A percentile compares a stretch with the other conserved stretches of the same genome.
phyloP scores from a whole-genome alignment of 225 moss, liverwort and hornwort species.

The Physcomitrium patens region DNA sequence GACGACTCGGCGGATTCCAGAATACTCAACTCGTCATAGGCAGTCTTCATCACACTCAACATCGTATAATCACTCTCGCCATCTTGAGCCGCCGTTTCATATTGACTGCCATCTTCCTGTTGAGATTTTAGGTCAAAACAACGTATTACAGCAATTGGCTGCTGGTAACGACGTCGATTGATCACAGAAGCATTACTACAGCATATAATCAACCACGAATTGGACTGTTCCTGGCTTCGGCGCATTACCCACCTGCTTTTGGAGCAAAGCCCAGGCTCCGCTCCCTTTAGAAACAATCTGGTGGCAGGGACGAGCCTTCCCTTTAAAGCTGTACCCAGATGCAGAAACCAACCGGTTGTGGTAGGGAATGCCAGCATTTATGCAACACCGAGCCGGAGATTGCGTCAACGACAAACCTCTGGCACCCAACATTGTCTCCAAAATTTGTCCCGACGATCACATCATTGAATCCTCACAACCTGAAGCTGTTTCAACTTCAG shows the following conservation, averaged over 20 bases:
- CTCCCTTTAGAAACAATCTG: not conserved
- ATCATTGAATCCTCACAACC: too few species aligned
- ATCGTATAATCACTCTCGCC: constrained; percentile 35
- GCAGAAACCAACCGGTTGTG: constrained; percentile 12
- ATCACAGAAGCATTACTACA: not conserved
- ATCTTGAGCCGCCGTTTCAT: not conserved
- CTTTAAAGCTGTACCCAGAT: constrained; percentile 9
- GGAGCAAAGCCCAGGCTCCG: constrained; percentile 6
- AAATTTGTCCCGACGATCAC: not conserved
- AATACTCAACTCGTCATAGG: constrained; percentile 67
- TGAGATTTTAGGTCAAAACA: not conserved
- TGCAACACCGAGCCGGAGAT: constrained; percentile 10
- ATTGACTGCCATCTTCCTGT: constrained; percentile 15
- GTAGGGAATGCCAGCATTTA: not conserved
- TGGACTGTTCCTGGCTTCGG: not conserved
- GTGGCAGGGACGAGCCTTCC: not conserved
- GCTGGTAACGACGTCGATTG: not conserved
- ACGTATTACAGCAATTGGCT: not conserved
- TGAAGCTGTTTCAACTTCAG: too few species aligned
- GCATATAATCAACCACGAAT: not conserved
- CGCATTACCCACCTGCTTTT: constrained; percentile 3
- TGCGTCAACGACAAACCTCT: constrained; percentile 7
- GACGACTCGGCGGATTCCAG: constrained; percentile 54
- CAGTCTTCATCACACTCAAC: constrained; percentile 42
- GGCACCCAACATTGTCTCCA: not conserved